Evolutionary conservation across 2,329 filamentous ascomycete genomes (phyloP).

Genomic region (Fusarium agapanthi): DNA sequence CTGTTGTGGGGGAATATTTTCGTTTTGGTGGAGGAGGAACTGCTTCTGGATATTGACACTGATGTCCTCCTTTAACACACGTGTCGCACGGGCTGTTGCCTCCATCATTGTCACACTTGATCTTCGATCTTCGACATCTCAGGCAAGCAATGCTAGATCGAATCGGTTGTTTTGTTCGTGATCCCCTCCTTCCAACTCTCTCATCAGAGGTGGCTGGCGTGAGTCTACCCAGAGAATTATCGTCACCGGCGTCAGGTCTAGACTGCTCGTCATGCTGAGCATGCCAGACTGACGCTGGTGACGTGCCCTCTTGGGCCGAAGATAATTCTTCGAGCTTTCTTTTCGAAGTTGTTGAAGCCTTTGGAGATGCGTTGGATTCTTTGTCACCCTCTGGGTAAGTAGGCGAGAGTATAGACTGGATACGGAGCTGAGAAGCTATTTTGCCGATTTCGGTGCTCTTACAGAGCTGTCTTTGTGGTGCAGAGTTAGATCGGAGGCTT

Average conservation of each 20-base stretch:
- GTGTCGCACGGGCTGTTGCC: conserved; percentile 76
- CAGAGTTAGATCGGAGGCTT: neutral
- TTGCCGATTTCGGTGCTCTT: conserved; percentile 54
- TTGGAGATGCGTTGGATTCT: conserved; percentile 31
- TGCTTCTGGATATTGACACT: conserved; percentile 74
- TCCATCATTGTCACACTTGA: conserved; percentile 85
- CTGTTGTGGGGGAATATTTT: conserved; percentile 43
- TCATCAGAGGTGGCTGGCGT: conserved; percentile 9
- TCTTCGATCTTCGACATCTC: conserved; percentile 81
- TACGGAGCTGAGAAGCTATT: conserved; percentile 61
- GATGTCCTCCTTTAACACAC: conserved; percentile 75
- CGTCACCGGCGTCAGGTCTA: neutral
- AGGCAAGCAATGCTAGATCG: conserved; percentile 83
- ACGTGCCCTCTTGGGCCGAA: neutral
- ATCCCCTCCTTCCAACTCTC: conserved; percentile 23
- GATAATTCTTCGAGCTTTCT: conserved; percentile 5
- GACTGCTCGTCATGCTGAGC: neutral
- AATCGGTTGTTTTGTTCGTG: conserved; percentile 60
- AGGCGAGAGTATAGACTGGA: conserved; percentile 61
- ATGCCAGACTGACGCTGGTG: neutral
- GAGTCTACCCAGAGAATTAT: neutral
- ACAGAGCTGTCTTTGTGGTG: conserved; percentile 10
- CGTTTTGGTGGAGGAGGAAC: conserved; percentile 51
- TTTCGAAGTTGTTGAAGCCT: neutral
- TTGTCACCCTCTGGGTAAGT: conserved; percentile 53